A percentile compares a stretch with the other conserved stretches of the same genome.
These are phyloP conservation scores for Neofusicoccum ribis DNA, from an alignment of 2,329 filamentous ascomycete genomes.

Conservation along the genomic window DNA sequence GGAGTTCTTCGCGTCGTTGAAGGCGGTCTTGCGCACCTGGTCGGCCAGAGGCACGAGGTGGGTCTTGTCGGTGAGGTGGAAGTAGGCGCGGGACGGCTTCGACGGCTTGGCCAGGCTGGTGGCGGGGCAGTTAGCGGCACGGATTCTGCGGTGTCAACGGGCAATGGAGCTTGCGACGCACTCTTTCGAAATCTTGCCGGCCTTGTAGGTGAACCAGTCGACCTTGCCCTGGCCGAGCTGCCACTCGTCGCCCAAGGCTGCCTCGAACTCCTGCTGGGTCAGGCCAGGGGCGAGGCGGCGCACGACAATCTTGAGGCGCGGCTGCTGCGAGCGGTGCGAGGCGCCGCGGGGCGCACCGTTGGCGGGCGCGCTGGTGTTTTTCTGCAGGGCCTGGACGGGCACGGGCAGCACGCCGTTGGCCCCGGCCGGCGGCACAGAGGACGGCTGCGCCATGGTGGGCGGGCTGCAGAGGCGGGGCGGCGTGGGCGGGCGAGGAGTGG, in stretches of 20 bases:
- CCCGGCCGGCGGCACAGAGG: slow-evolving; percentile 22
- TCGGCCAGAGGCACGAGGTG: slow-evolving; percentile 69
- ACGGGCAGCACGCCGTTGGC: slow-evolving; percentile 42
- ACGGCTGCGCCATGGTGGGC: slow-evolving; percentile 21
- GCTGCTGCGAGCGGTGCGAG: slow-evolving; percentile 49
- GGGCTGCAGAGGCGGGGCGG: not conserved
- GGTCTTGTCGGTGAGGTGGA: slow-evolving; percentile 74
- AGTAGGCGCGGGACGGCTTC: slow-evolving; percentile 74
- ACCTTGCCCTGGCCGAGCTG: slow-evolving; percentile 75
- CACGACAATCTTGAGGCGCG: slow-evolving; percentile 80
- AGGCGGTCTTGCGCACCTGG: slow-evolving; percentile 65
- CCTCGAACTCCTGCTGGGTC: slow-evolving; percentile 74
- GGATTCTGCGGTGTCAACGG: not conserved
- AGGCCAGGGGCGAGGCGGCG: slow-evolving; percentile 84
- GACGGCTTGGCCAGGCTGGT: slow-evolving; percentile 80
- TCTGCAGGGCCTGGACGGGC: slow-evolving; percentile 34
- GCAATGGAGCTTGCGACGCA: slow-evolving; percentile 46
- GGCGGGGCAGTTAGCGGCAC: not conserved
- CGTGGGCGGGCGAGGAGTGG: not conserved
- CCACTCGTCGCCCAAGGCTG: slow-evolving; percentile 77
- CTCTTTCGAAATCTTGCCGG: slow-evolving; percentile 82
- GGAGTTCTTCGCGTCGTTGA: slow-evolving; percentile 81
- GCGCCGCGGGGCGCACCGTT: slow-evolving; percentile 29
- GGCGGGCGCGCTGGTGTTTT: slow-evolving; percentile 33
- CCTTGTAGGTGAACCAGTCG: slow-evolving; percentile 76